Evolutionary conservation across 139 green algal species (phyloP), one percentile per base, ranked within the genome.

Genomic region (Chlorokybus atmophyticus): DNA sequence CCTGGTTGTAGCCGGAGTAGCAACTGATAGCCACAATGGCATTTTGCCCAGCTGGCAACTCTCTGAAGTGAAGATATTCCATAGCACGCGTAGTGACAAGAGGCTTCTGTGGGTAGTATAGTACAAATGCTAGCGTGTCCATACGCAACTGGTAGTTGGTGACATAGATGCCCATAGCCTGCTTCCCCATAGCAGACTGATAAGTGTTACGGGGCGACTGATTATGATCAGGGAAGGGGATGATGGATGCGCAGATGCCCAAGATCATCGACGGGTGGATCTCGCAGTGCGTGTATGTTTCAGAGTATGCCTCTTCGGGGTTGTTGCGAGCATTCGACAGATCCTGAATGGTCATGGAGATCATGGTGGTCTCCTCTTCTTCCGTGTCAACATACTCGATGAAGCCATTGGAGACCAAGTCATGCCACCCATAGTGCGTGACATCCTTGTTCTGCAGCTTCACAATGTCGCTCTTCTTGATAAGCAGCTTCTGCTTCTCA

Each of bases 171-270:
- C 87, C 88, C 86, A 96, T 95, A 7, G 88, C 74, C 57, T 81
- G 74, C 66, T 81, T 81, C 30, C 74, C 74, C 74, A 81, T 97
- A 52, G 90, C 90, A 1, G 54, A 81, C 75, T 94, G 87, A 67
- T 95, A 95, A 10, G 86, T 91, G 74, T 94, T 96, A 28, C 90
- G 80, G 2, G 92, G 74, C 24, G 59, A 68, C 66, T 70, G 63
- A 75, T 99, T 99, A 87, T 99, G 92, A 72, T 99, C 89, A 0
- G 91, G 89, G 80, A 99, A 99, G 31, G 92, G 92, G 52, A 99
- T 93, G 74, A 97, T 98, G 56, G 81, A 93, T 1, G 82, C 91
- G 64, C 87, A 96, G 39, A 98, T 86, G 29, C 92, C 92, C 51
- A 99, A 77, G 74, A 98, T 95, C 87, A 98, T 93, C 41, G 79